Base-by-base conservation (phyloP, 2,329 filamentous ascomycete genomes). In the Aspergillus fructus region DNA sequence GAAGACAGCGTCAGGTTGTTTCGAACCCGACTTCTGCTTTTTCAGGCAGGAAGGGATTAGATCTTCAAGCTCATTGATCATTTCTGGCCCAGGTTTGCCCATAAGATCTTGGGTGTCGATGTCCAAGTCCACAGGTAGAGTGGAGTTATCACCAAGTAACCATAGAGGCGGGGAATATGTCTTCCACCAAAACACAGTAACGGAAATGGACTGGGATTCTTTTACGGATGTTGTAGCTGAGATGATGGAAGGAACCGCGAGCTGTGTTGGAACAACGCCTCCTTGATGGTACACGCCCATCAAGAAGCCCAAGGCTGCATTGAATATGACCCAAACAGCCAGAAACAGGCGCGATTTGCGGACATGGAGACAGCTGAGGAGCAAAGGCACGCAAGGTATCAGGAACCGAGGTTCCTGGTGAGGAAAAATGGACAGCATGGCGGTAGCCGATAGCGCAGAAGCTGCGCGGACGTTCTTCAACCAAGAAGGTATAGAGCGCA, bases 261-360 rank as follows among this genome's bases (percentile, higher is more conserved):
- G 66, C 59, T 83, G 80, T 11, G 76, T 72, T 8, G 80, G 79
- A 30, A 83, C 72, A 12, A 83, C 72, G 13, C 81, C 81, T 46
- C 79, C 81, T 67, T 83, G 81, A 62, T 83, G 81, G 66, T 82
- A 82, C 24, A 81, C 68, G 4, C 81, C 81, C 76, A 82, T 80
- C 21, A 83, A 66, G 40, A 76, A 69, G 3, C 78, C 80, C 57
- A 82, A 68, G n/a, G 68, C 51, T 19, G 72, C 68, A 61, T 83
- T 83, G 67, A 83, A 83, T 23, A 76, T 60, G 17, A 79, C 65
- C 81, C 81, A 83, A 3, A 68, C 58, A 3, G 60, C 66, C 47
- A 81, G 69, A 64, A 80, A 80, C 9, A 74, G 42, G 34, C 72
- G 73, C 5, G 71, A 69, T 17, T 66, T 70, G 42, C 76, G 78